A percentile compares a stretch with the other conserved stretches of the same genome.
These are phyloP conservation scores for Cucumis sativus DNA, from an alignment of 306 rosid species.

Conservation along the genomic window Cucumber_9930_V3 NC_026661.2:21843001-21843500, in stretches of 20 bases:
- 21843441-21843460: too few species aligned
- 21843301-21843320: not conserved
- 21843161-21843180: constrained; percentile 71
- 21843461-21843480: too few species aligned
- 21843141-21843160: constrained; percentile 36
- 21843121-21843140: constrained; percentile 41
- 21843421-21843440: too few species aligned
- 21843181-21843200: constrained; percentile 61
- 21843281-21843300: constrained; percentile 14
- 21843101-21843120: constrained; percentile 59
- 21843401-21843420: too few species aligned
- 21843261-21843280: constrained; percentile 64
- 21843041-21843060: constrained; percentile 82
- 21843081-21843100: constrained; percentile 43
- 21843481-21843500: too few species aligned
- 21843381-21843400: too few species aligned
- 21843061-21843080: constrained; percentile 66
- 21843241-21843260: constrained; percentile 75
- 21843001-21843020: constrained; percentile 87
- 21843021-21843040: constrained; percentile 76
- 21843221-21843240: constrained; percentile 70
- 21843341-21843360: not conserved
- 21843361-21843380: too few species aligned
- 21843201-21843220: constrained; percentile 35
- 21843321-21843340: too few species aligned